Conservation (phyloP, 768 basidiomycete species). For the Lanmaoa pseudosensibilis region DNA sequence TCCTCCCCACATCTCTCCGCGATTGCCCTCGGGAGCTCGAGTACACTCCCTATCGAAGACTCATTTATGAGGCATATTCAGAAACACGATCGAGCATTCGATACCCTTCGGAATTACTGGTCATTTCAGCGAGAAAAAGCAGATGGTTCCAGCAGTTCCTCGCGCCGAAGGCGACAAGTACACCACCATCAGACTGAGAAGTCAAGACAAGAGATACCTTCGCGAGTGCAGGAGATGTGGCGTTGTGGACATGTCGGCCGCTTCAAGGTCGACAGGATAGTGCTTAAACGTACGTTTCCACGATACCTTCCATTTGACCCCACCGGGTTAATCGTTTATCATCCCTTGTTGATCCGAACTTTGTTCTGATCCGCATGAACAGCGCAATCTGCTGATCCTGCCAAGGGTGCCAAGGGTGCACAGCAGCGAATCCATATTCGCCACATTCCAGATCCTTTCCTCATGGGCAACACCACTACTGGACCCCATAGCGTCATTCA, state of each 20-base stretch:
- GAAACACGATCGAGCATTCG: slow-evolving; percentile 44
- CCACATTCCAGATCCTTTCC: slow-evolving; percentile 52
- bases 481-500: slow-evolving; percentile 73
- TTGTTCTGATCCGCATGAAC: not conserved
- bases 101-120: slow-evolving; percentile 50
- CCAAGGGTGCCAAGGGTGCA: slow-evolving; percentile 57
- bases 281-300: slow-evolving; percentile 36
- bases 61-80: slow-evolving; percentile 39
- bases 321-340: not conserved
- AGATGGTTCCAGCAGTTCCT: slow-evolving; percentile 30
- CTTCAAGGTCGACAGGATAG: slow-evolving; percentile 57
- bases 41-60: slow-evolving; percentile 40
- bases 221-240: slow-evolving; percentile 60
- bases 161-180: slow-evolving; percentile 25
- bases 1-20: slow-evolving; percentile 32
- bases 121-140: slow-evolving; percentile 56
- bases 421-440: slow-evolving; percentile 69
- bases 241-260: slow-evolving; percentile 59
- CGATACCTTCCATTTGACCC: slow-evolving; percentile 19
- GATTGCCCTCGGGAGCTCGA: slow-evolving; percentile 29
- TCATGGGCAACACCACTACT: slow-evolving; percentile 40
- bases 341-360: not conserved
- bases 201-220: slow-evolving; percentile 17
- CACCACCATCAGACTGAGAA: slow-evolving; percentile 18
- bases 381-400: slow-evolving; percentile 46